Conservation (phyloP, 345 rosid genomes). For the Brassica nigra region DNA sequence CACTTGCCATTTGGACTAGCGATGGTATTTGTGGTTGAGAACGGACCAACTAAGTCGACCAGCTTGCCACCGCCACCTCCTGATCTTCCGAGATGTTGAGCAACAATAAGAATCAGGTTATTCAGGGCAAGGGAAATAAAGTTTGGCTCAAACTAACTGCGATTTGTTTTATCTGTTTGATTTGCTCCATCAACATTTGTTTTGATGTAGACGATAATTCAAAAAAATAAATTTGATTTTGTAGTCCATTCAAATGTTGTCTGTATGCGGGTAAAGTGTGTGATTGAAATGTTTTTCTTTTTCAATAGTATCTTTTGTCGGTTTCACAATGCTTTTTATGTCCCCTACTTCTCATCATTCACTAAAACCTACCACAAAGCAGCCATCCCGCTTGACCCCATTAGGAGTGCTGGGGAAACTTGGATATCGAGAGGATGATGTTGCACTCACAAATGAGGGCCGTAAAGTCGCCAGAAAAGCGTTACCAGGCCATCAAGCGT, state of each 20-base stretch:
- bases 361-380: conserved; percentile 48
- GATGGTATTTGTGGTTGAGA: conserved; percentile 57
- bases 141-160: conserved; percentile 3
- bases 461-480: too few relatives aligned
- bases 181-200: conserved; percentile 1
- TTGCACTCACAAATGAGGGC: conserved; percentile 81
- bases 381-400: conserved; percentile 58
- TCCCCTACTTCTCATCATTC: conserved; percentile 39
- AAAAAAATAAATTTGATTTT: background rate
- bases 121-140: background rate
- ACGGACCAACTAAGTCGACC: conserved; percentile 58
- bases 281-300: background rate
- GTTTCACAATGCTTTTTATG: too few relatives aligned
- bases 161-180: conserved; percentile 24
- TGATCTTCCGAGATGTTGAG: conserved; percentile 64
- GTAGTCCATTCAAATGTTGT: conserved; percentile 10
- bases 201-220: background rate
- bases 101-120: background rate
- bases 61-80: conserved; percentile 68
- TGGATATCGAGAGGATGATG: conserved; percentile 96
- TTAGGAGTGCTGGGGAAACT: conserved; percentile 75
- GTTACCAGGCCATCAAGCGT: too few relatives aligned
- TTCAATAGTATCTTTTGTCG: too few relatives aligned
- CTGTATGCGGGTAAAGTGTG: conserved; percentile 1
- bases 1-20: conserved; percentile 66